phyloP scores from a whole-genome alignment of 345 rosid genomes.

The Boechera divaricarpa region DNA sequence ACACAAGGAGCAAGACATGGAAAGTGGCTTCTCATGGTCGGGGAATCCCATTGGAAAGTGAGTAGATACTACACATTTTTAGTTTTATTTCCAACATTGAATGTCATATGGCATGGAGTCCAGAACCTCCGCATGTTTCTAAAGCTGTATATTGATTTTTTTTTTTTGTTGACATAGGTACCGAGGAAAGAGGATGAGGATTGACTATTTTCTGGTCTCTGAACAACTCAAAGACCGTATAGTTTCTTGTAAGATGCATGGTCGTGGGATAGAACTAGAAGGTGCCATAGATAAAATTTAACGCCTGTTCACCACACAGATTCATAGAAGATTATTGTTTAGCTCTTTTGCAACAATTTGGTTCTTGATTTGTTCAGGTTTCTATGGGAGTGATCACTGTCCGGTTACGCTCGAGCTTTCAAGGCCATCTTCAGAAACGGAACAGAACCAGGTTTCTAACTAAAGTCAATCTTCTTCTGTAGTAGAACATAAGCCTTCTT shows the following conservation, averaged over 20 bases:
- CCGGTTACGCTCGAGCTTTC: conserved; percentile 86
- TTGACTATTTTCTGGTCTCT: conserved; percentile 84
- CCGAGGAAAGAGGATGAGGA: conserved; percentile 90
- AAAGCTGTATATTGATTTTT: conserved; percentile 9
- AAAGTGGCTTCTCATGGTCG: conserved; percentile 93
- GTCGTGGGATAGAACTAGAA: conserved; percentile 81
- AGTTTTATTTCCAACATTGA: not conserved
- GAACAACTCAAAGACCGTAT: conserved; percentile 72
- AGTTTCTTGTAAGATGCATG: conserved; percentile 73
- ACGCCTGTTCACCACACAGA: not conserved
- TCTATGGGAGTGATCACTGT: conserved; percentile 92
- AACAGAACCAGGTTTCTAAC: conserved; percentile 35
- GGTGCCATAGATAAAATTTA: conserved; percentile 48
- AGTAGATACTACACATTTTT: conserved; percentile 29
- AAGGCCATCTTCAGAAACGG: conserved; percentile 41
- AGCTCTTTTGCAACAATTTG: conserved; percentile 25
- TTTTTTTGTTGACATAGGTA: conserved; percentile 56
- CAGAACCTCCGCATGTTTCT: not conserved
- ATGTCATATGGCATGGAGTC: not conserved
- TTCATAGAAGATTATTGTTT: not conserved
- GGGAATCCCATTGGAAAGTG: conserved; percentile 95
- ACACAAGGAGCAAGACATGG: conserved; percentile 89
- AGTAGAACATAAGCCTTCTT: not conserved
- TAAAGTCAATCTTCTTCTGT: conserved; percentile 20
- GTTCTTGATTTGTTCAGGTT: conserved; percentile 54